Conservation (phyloP, 2,329 filamentous ascomycete genomes). For the Talaromyces sp. region DNA sequence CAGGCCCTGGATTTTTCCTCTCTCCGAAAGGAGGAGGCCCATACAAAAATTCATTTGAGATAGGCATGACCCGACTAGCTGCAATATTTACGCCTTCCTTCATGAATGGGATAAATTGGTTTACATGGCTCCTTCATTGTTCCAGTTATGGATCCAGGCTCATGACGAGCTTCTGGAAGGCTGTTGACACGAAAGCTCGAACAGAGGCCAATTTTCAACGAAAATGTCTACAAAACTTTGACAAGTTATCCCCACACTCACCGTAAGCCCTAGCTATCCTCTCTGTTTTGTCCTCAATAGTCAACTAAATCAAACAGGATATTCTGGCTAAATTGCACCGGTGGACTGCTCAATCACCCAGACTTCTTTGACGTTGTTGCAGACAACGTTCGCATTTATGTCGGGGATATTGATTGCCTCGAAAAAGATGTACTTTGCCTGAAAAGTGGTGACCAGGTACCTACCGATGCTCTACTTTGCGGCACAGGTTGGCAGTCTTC, state of each 20-base stretch:
- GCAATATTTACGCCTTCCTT: constrained; percentile 6
- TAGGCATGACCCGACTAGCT: constrained; percentile 8
- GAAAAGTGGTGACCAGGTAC: constrained; percentile 1
- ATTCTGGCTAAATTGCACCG: constrained; percentile 8
- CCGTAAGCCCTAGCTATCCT: constrained; percentile 4
- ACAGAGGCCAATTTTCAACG: constrained; percentile 4
- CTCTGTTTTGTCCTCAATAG: background rate
- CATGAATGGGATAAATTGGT: constrained; percentile 7
- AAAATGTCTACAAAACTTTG: constrained; percentile 5
- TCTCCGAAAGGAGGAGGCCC: constrained; percentile 6
- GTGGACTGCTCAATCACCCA: constrained; percentile 7
- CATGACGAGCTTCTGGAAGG: constrained; percentile 3
- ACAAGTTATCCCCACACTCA: constrained; percentile 7
- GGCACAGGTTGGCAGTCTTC: constrained; percentile 5
- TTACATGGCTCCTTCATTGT: constrained; percentile 3
- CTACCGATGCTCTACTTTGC: constrained; percentile 7
- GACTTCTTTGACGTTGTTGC: constrained; percentile 7
- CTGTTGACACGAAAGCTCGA: constrained; percentile 3
- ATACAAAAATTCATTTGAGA: constrained; percentile 9
- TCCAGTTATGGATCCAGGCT: background rate
- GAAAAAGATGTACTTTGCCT: constrained; percentile 1
- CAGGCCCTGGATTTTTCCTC: constrained; percentile 6
- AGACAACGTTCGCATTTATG: constrained; percentile 5
- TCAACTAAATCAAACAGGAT: constrained; percentile 2
- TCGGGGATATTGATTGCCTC: constrained; percentile 3